Evolutionary conservation across 495 filamentous ascomycete species (phyloP).

Genomic region (Rhypophila decipiens): DNA sequence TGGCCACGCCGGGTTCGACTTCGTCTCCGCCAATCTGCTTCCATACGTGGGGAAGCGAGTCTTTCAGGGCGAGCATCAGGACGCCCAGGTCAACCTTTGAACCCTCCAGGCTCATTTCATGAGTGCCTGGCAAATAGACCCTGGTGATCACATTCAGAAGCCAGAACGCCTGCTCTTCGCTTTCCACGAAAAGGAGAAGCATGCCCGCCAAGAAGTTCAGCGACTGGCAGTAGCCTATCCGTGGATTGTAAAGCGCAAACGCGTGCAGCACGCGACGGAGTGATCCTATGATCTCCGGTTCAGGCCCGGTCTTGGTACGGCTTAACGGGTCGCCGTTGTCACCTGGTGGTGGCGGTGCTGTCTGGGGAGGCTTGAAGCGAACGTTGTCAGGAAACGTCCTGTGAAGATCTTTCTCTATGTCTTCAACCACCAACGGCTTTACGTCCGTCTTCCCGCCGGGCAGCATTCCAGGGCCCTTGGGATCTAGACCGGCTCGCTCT

Average conservation of each 20-base stretch:
- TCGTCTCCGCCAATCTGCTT: conserved; percentile 76
- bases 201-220: conserved; percentile 96
- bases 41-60: conserved; percentile 82
- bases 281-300: conserved; percentile 72
- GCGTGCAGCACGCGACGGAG: conserved; percentile 82
- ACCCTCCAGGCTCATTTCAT: conserved; percentile 85
- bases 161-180: conserved; percentile 90
- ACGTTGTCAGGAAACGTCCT: conserved; percentile 95
- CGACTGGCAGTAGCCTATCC: conserved; percentile 92
- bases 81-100: conserved; percentile 94
- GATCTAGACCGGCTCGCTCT: conserved; percentile 29
- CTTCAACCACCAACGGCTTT: conserved; percentile 68
- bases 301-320: conserved; percentile 33
- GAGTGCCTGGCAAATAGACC: conserved; percentile 82
- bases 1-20: conserved; percentile 46
- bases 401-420: conserved; percentile 91
- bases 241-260: conserved; percentile 82
- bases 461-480: conserved; percentile 8
- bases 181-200: conserved; percentile 80
- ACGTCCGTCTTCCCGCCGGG: conserved; percentile 35
- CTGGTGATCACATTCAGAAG: conserved; percentile 89
- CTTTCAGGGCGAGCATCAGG: conserved; percentile 76
- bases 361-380: conserved; percentile 65
- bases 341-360: neutral
- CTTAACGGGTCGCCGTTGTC: neutral